These are phyloP conservation scores for Salvia splendens DNA, from an alignment of 257 asterid genomes.

Conservation along the genomic window DNA sequence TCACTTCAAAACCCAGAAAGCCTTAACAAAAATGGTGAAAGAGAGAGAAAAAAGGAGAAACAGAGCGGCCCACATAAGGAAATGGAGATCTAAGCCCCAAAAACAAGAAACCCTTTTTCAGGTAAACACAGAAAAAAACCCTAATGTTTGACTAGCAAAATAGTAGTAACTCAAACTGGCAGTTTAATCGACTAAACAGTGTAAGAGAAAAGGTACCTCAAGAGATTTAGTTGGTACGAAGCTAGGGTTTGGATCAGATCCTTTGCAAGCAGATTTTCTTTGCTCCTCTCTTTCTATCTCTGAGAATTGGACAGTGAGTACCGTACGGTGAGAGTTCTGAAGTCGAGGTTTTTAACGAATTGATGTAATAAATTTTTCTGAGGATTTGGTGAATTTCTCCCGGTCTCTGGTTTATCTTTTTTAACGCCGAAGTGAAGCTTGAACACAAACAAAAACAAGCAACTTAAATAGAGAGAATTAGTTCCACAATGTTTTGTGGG, in stretches of 20 bases:
- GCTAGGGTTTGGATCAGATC: slow-evolving; percentile 35
- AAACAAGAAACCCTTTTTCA: slow-evolving; percentile 13
- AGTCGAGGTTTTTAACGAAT: not conserved
- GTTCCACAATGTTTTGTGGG: not conserved
- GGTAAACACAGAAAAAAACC: not conserved
- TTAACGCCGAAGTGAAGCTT: not conserved
- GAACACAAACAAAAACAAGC: not conserved
- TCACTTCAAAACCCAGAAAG: not conserved
- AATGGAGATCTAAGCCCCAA: slow-evolving; percentile 26
- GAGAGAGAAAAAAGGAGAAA: not conserved
- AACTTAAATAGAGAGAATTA: not conserved
- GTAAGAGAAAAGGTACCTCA: slow-evolving; percentile 19
- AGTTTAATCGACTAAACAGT: not conserved
- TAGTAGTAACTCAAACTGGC: not conserved
- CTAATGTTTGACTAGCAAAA: slow-evolving; percentile 10
- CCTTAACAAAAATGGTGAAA: slow-evolving; percentile 8
- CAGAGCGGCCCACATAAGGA: slow-evolving; percentile 5
- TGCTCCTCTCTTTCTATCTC: not conserved
- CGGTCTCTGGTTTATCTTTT: not conserved
- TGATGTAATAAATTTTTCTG: not conserved
- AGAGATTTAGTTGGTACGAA: slow-evolving; percentile 35
- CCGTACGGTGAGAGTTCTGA: not conserved
- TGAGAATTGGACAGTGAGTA: slow-evolving; percentile 10
- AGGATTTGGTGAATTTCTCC: not conserved
- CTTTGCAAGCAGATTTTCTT: slow-evolving; percentile 21